A percentile compares a stretch with the other conserved stretches of the same genome.
These are phyloP conservation scores for Grifola frondosa DNA, from an alignment of 1,284 basidiomycete species.

Conservation along the genomic window DNA sequence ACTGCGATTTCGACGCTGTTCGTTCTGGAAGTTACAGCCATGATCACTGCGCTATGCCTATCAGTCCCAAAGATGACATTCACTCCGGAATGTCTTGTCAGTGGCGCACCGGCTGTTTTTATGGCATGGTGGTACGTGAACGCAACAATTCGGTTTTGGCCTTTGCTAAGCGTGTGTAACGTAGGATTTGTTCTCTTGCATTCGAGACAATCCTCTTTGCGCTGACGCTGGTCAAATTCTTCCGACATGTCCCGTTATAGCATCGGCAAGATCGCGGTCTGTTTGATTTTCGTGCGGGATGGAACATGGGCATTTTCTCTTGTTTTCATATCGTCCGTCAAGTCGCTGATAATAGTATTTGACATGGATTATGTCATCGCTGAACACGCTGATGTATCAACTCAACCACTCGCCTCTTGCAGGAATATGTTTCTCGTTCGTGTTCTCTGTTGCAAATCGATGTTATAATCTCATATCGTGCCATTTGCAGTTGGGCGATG, in stretches of 20 bases:
- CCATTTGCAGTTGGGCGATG: constrained; percentile 23
- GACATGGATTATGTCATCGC: constrained; percentile 13
- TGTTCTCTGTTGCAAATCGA: not conserved
- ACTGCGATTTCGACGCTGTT: constrained; percentile 9
- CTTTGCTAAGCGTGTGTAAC: not conserved
- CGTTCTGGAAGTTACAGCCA: constrained; percentile 12
- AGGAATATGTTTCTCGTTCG: constrained; percentile 30
- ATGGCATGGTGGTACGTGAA: constrained; percentile 14
- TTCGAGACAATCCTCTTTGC: constrained; percentile 19
- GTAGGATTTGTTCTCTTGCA: constrained; percentile 13
- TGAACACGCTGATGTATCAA: constrained; percentile 28
- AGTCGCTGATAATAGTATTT: not conserved
- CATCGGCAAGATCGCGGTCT: constrained; percentile 7
- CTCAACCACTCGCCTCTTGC: constrained; percentile 27
- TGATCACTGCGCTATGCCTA: constrained; percentile 14
- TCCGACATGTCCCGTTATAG: not conserved
- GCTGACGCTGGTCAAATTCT: not conserved
- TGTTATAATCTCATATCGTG: not conserved
- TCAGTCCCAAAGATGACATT: constrained; percentile 13
- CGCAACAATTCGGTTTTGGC: not conserved
- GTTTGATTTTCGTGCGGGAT: constrained; percentile 7
- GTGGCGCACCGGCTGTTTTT: constrained; percentile 9
- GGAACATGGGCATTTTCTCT: constrained; percentile 14
- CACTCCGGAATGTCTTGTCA: constrained; percentile 12
- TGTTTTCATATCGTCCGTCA: constrained; percentile 11